These are phyloP conservation scores for Phialophora macrospora DNA, from an alignment of 2,329 filamentous ascomycete species.

Conservation along the genomic window DNA sequence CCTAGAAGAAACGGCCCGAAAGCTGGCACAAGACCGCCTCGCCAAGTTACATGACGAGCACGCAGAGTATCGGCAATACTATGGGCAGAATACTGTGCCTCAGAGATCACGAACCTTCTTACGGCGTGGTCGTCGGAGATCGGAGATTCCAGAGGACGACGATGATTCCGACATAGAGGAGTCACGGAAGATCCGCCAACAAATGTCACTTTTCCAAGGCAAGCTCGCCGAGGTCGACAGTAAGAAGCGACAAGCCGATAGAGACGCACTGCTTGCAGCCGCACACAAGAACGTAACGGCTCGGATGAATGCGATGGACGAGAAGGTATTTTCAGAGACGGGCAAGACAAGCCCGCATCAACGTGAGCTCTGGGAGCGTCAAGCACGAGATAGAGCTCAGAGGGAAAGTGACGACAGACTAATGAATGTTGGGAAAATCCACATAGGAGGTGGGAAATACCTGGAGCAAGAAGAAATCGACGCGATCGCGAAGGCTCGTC, in stretches of 20 bases:
- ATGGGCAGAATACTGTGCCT: slow-evolving; percentile 63
- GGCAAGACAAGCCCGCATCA: slow-evolving; percentile 71
- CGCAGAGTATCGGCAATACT: slow-evolving; percentile 74
- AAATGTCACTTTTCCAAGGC: slow-evolving; percentile 78
- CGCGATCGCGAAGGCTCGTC: slow-evolving; percentile 73
- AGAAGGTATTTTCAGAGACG: slow-evolving; percentile 75
- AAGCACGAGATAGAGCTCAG: slow-evolving; percentile 72
- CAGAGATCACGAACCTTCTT: slow-evolving; percentile 58
- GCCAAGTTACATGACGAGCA: slow-evolving; percentile 78
- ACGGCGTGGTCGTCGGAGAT: slow-evolving; percentile 63
- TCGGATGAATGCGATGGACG: slow-evolving; percentile 78
- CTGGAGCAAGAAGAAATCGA: slow-evolving; percentile 80
- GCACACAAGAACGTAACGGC: slow-evolving; percentile 87
- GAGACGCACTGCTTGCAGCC: slow-evolving; percentile 73
- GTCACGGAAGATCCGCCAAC: slow-evolving; percentile 72
- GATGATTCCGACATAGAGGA: slow-evolving; percentile 68
- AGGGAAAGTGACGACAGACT: slow-evolving; percentile 66
- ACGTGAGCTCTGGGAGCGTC: slow-evolving; percentile 77
- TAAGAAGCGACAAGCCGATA: slow-evolving; percentile 75
- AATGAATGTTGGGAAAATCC: slow-evolving; percentile 61
- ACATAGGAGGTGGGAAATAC: slow-evolving; percentile 80
- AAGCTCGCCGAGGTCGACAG: slow-evolving; percentile 71
- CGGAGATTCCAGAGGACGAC: slow-evolving; percentile 61
- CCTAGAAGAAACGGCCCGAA: slow-evolving; percentile 85
- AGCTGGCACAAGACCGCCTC: slow-evolving; percentile 80